These are phyloP conservation scores for Rickenella mellea DNA, from an alignment of 768 basidiomycete genomes.

Conservation along the genomic window DNA sequence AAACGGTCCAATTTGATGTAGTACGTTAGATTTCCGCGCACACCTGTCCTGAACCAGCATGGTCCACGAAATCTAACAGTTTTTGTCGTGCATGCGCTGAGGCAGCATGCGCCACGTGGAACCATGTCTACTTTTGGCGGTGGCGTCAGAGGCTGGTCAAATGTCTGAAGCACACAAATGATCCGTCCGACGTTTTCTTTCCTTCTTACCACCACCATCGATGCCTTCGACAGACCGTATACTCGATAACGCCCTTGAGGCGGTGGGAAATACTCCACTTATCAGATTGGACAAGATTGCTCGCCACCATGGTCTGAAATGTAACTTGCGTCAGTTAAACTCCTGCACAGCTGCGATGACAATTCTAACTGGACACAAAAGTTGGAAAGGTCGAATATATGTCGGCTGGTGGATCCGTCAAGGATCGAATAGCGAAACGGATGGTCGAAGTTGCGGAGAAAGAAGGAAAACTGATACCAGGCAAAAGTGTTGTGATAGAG, in stretches of 20 bases:
- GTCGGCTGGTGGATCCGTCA: conserved; percentile 88
- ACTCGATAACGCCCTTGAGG: conserved; percentile 71
- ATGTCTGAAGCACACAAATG: too few species aligned
- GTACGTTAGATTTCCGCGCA: too few species aligned
- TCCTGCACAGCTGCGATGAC: not conserved
- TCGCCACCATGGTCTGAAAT: conserved; percentile 62
- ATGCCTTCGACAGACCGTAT: conserved; percentile 33
- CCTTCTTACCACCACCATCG: not conserved
- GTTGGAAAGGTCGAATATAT: conserved; percentile 88
- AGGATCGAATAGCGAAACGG: conserved; percentile 92
- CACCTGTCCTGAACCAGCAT: too few species aligned
- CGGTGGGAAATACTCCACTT: conserved; percentile 87
- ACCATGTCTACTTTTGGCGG: too few species aligned
- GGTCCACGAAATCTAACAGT: too few species aligned
- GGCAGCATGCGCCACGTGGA: too few species aligned
- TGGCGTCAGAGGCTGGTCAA: too few species aligned
- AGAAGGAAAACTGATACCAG: conserved; percentile 76
- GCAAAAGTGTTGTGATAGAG: conserved; percentile 88
- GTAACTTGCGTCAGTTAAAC: conserved; percentile 70
- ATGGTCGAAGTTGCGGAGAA: conserved; percentile 95
- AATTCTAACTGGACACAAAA: conserved; percentile 18
- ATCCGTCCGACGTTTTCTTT: too few species aligned
- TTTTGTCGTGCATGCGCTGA: too few species aligned
- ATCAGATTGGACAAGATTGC: conserved; percentile 79
- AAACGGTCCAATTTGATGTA: too few species aligned